These are phyloP conservation scores for Aspergillus nanangensis DNA, from an alignment of 495 filamentous ascomycete species.

Conservation along the genomic window DNA sequence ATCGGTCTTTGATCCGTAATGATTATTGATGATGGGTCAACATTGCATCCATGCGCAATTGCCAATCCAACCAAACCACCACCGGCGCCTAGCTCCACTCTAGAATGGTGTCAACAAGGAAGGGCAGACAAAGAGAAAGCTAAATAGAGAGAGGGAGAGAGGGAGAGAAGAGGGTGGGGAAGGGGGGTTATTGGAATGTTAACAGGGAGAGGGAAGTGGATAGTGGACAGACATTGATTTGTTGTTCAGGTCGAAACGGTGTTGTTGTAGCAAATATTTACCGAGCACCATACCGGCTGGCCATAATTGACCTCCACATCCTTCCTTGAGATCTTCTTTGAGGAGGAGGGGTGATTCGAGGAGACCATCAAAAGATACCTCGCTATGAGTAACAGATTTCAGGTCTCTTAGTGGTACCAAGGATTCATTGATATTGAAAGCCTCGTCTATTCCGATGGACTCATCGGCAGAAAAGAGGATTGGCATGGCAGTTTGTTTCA, in stretches of 20 bases:
- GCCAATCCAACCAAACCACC: conserved; percentile 75
- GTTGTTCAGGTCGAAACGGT: conserved; percentile 51
- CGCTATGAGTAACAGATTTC: conserved; percentile 59
- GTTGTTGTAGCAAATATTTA: conserved; percentile 74
- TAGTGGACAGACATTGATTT: conserved; percentile 78
- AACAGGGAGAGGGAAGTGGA: no score
- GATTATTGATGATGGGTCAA: conserved; percentile 43
- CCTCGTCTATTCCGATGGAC: background rate
- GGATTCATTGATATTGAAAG: conserved; percentile 54
- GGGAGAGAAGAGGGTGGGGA: conserved; percentile 6
- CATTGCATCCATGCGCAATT: conserved; percentile 32
- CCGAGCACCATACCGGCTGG: conserved; percentile 85
- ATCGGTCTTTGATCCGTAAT: conserved; percentile 88
- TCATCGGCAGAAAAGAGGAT: no score
- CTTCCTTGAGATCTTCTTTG: conserved; percentile 77
- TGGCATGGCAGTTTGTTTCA: no score
- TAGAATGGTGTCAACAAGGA: conserved; percentile 24
- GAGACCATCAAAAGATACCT: conserved; percentile 69
- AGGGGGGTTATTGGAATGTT: no score
- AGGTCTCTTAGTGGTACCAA: conserved; percentile 61
- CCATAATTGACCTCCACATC: conserved; percentile 92
- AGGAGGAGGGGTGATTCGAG: conserved; percentile 65
- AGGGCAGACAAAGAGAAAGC: background rate
- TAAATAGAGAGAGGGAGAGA: background rate
- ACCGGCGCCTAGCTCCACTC: conserved; percentile 89